Conservation (phyloP, 352 stramenopile species). For the Pythium sukuiense region DNA sequence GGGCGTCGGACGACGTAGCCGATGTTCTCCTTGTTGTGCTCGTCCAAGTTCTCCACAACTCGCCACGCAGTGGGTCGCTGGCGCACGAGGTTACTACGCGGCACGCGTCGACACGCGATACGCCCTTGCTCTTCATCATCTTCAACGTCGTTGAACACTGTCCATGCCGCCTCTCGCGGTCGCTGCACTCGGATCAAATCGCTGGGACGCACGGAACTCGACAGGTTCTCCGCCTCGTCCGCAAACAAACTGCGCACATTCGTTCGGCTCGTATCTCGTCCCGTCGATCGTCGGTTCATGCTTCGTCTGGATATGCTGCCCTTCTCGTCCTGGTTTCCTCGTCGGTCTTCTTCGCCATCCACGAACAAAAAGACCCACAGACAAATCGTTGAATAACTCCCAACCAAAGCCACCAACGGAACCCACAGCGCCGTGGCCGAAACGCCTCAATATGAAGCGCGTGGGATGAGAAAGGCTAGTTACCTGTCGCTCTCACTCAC, state of each 20-base stretch:
- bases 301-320: neutral
- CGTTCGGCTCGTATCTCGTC: neutral
- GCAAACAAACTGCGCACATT: neutral
- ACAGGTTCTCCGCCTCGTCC: neutral
- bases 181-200: slow-evolving; percentile 19
- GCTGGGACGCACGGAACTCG: slow-evolving; percentile 9
- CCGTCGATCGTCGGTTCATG: slow-evolving; percentile 1
- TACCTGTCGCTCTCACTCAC: neutral
- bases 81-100: slow-evolving; percentile 12
- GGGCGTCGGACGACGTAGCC: slow-evolving; percentile 50
- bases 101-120: neutral
- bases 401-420: neutral
- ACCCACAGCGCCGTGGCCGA: too few relatives aligned
- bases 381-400: neutral
- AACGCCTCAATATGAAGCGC: neutral
- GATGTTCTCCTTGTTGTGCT: slow-evolving; percentile 74
- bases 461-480: neutral
- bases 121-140: neutral
- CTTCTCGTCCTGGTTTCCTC: neutral
- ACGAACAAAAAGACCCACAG: neutral
- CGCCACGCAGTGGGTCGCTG: slow-evolving; percentile 13
- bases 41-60: slow-evolving; percentile 36
- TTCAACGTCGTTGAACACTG: slow-evolving; percentile 18
- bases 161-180: slow-evolving; percentile 8
- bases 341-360: neutral